Evolutionary conservation across 2,329 filamentous ascomycete species (phyloP), one percentile per base, ranked within the genome.

Genomic region (Huntiella abstrusa): DNA sequence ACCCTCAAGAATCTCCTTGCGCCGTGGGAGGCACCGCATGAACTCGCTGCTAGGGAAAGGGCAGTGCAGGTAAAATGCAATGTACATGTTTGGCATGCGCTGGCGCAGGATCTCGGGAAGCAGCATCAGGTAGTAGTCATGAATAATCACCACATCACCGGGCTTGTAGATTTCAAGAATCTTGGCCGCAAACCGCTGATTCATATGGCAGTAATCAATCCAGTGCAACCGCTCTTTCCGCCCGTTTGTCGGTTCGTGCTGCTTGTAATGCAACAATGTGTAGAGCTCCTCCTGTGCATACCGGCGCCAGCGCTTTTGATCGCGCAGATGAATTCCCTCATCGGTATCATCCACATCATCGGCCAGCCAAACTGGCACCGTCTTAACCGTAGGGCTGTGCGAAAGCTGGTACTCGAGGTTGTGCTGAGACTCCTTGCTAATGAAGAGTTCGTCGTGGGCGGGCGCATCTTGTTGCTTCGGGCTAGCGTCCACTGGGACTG

Each of bases 11-110:
- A 96, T 71, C 59, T 95, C 86, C 62, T 93, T 94, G 54, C 88
- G 76, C 52, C 84, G 77, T 34, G 84, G 83, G 47, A 95, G 68
- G 60, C 87, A 94, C 41, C 87, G 77, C 59, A 95, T 75, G 58
- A 93, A 95, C 62, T 96, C 91, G 68, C 84, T 93, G 63, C 86
- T 94, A 33, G 88, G 88, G 62, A 96, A 96, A 0, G 88, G 88
- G 40, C 85, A 80, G 62, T 96, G 88, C 41, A 96, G 69, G 66
- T 85, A 96, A 67, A 95, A 95, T 46, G 85, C 81, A 57, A 95
- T 87, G 65, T 93, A 92, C 62, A 93, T 83, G 60, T 86, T 83
- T 3, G 86, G 83, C 13, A 87, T 69, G 37, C 81, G 76, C 60
- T 94, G 86, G 41, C 88, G 80, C 49, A 96, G 67, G 66, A 96